Percentiles rank a stretch among this genome's conserved stretches.
Conservation (phyloP, 768 basidiomycete species). For the Leccinum olivaceopallidum region DNA sequence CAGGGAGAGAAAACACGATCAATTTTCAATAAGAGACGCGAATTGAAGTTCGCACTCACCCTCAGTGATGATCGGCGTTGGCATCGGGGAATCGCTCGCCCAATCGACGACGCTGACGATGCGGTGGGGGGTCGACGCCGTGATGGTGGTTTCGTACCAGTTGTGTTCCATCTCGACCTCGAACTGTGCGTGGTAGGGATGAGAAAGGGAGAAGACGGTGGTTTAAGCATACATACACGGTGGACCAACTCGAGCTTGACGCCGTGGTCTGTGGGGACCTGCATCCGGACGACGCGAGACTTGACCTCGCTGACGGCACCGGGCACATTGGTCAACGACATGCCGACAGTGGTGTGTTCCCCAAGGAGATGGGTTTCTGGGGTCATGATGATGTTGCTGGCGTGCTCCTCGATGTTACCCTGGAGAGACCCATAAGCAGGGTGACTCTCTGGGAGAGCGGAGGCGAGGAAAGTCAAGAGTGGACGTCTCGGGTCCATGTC, state of each 20-base stretch:
- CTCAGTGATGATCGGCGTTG: conserved; percentile 14
- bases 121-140: conserved; percentile 68
- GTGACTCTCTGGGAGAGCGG: conserved; percentile 56
- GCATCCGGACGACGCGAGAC: conserved; percentile 75
- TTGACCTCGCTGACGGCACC: conserved; percentile 56
- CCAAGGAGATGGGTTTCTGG: too few species aligned
- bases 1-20: not conserved
- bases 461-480: conserved; percentile 77
- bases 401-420: conserved; percentile 42
- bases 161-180: conserved; percentile 94
- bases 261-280: conserved; percentile 69
- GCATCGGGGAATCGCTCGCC: conserved; percentile 76
- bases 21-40: not conserved
- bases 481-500: conserved; percentile 49
- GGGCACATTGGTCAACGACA: too few species aligned
- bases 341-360: too few species aligned
- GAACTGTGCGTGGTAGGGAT: conserved; percentile 45
- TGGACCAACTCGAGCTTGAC: conserved; percentile 73
- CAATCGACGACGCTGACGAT: conserved; percentile 93
- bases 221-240: conserved; percentile 16
- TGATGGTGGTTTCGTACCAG: conserved; percentile 93
- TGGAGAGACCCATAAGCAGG: conserved; percentile 45
- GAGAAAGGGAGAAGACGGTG: not conserved
- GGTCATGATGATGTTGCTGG: too few species aligned
- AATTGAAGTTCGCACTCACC: conserved; percentile 17